phyloP scores from a whole-genome alignment of 2,329 filamentous ascomycete species.

The Arthrinium puccinioides region DNA sequence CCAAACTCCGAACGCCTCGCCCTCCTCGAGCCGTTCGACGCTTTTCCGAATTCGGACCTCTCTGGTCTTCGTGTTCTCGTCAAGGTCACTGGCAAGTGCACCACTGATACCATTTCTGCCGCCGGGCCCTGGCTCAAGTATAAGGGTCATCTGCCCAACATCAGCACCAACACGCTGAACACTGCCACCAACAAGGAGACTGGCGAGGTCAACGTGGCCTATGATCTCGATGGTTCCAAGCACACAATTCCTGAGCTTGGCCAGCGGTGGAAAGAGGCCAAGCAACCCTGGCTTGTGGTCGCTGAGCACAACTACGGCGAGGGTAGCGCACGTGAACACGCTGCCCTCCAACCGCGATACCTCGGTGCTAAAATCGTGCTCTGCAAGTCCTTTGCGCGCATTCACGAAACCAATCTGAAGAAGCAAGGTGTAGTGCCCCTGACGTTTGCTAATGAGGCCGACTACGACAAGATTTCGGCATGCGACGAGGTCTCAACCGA shows the following conservation, averaged over 20 bases:
- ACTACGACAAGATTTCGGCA: slow-evolving; percentile 78
- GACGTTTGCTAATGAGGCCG: slow-evolving; percentile 79
- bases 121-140: slow-evolving; percentile 98
- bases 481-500: slow-evolving; percentile 79
- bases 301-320: slow-evolving; percentile 98
- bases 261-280: slow-evolving; percentile 69
- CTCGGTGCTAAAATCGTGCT: slow-evolving; percentile 79
- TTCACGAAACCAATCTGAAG: slow-evolving; percentile 94
- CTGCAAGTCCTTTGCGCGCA: slow-evolving; percentile 81
- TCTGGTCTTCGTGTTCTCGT: slow-evolving; percentile 77
- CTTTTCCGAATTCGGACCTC: slow-evolving; percentile 74
- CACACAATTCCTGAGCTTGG: slow-evolving; percentile 84
- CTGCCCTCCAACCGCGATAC: slow-evolving; percentile 84
- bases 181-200: slow-evolving; percentile 90
- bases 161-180: slow-evolving; percentile 94
- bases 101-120: slow-evolving; percentile 96
- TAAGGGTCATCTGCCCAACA: slow-evolving; percentile 98
- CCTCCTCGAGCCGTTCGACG: slow-evolving; percentile 79
- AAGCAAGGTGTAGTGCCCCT: slow-evolving; percentile 95
- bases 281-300: slow-evolving; percentile 82
- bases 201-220: slow-evolving; percentile 84
- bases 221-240: slow-evolving; percentile 71
- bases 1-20: slow-evolving; percentile 88
- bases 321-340: slow-evolving; percentile 82
- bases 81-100: slow-evolving; percentile 97